Percentiles rank a stretch among this genome's conserved stretches.
These are phyloP conservation scores for Penicillium angulare DNA, from an alignment of 495 filamentous ascomycete genomes.

Conservation along the genomic window DNA sequence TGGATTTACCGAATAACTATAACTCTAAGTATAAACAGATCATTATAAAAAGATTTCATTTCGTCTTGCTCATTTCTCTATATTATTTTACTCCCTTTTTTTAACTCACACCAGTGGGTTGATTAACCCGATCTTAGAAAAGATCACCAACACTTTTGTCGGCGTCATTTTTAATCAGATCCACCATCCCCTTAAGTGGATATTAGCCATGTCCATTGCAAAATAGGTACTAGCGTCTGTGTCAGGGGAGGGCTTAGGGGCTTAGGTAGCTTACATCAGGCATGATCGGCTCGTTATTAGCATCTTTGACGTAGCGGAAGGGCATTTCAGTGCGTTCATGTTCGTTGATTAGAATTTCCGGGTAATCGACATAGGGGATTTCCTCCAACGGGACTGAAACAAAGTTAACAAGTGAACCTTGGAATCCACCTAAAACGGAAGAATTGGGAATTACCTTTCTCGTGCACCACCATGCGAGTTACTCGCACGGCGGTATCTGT, in stretches of 20 bases:
- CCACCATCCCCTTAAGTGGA: slow-evolving; percentile 78
- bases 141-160: slow-evolving; percentile 89
- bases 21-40: too few species aligned
- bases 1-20: too few species aligned
- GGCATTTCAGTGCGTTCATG: slow-evolving; percentile 96
- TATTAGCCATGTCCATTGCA: neutral
- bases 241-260: too few species aligned
- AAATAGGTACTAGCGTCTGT: neutral
- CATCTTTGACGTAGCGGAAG: slow-evolving; percentile 84
- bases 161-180: slow-evolving; percentile 88
- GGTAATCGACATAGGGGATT: slow-evolving; percentile 80
- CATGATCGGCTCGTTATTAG: slow-evolving; percentile 80
- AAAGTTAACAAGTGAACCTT: neutral
- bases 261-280: slow-evolving; percentile 61
- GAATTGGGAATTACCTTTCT: slow-evolving; percentile 56
- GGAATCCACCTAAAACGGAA: neutral
- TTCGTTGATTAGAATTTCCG: slow-evolving; percentile 83
- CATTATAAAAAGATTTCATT: too few species aligned
- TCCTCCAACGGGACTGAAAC: slow-evolving; percentile 65
- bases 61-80: too few species aligned
- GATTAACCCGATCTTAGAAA: slow-evolving; percentile 51
- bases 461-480: slow-evolving; percentile 82
- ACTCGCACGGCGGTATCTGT: slow-evolving; percentile 96
- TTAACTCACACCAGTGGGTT: neutral
- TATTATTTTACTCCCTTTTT: neutral